phyloP scores from a whole-genome alignment of 2,329 filamentous ascomycete genomes.

The Podosphaera aphanis region DNA sequence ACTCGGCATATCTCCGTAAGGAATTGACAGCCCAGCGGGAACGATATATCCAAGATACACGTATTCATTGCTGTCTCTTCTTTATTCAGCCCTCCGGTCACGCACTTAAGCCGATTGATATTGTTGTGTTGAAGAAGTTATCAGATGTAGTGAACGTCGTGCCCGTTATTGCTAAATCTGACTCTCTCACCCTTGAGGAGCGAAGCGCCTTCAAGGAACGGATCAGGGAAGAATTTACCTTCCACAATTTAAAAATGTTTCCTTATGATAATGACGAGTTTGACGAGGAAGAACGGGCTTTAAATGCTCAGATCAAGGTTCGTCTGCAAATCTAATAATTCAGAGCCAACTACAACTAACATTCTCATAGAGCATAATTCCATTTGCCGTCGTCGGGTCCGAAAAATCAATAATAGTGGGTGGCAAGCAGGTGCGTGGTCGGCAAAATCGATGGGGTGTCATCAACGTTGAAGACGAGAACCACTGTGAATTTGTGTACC shows the following conservation, averaged over 20 bases:
- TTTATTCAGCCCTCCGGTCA: constrained; percentile 98
- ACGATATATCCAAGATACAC: constrained; percentile 96
- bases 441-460: constrained; percentile 97
- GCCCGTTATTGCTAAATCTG: constrained; percentile 94
- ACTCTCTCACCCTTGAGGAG: constrained; percentile 89
- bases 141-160: constrained; percentile 98
- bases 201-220: constrained; percentile 90
- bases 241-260: constrained; percentile 99
- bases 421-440: constrained; percentile 88
- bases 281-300: constrained; percentile 79
- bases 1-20: constrained; percentile 96
- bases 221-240: constrained; percentile 98
- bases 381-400: constrained; percentile 92
- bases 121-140: constrained; percentile 97
- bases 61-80: constrained; percentile 98
- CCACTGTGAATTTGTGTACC: constrained; percentile 98
- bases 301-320: constrained; percentile 96
- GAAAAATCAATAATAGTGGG: constrained; percentile 96
- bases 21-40: constrained; percentile 97
- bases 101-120: constrained; percentile 96
- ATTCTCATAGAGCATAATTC: constrained; percentile 52
- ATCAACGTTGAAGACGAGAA: constrained; percentile 99
- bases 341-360: constrained; percentile 18
- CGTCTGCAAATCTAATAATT: constrained; percentile 7
- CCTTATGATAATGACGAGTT: constrained; percentile 98